A percentile compares a stretch with the other conserved stretches of the same genome.
phyloP scores from a whole-genome alignment of 345 rosid species.

The Anacardium occidentale region DNA sequence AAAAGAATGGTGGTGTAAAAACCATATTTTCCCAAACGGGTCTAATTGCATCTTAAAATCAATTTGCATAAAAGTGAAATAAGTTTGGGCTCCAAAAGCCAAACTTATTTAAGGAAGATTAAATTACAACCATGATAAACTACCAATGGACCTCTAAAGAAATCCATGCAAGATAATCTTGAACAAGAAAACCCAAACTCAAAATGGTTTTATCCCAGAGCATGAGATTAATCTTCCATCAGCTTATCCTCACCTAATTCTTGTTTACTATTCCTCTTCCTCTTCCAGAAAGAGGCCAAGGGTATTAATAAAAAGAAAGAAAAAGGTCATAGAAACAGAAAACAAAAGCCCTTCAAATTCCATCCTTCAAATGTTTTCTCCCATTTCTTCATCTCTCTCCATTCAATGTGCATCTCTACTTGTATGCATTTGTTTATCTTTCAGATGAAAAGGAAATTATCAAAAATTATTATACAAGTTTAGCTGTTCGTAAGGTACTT shows the following conservation, averaged over 20 bases:
- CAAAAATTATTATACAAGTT: background rate
- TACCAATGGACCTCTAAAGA: background rate
- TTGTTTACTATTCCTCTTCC: background rate
- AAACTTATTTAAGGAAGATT: background rate
- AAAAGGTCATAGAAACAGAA: background rate
- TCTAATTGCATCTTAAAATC: too few species aligned
- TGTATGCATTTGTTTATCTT: background rate
- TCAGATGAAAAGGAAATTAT: background rate
- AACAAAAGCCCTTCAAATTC: background rate
- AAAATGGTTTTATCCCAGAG: background rate
- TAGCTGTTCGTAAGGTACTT: background rate
- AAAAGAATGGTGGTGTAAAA: too few species aligned
- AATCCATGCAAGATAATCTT: background rate
- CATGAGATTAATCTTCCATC: background rate
- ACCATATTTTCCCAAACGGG: too few species aligned
- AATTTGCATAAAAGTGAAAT: too few species aligned
- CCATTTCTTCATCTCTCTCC: background rate
- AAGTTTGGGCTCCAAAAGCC: background rate
- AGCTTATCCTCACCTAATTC: slow-evolving; percentile 6
- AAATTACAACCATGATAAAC: background rate
- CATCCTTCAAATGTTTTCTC: background rate
- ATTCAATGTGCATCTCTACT: background rate
- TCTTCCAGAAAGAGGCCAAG: background rate
- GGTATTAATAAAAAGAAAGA: background rate
- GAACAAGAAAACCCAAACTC: background rate